Evolutionary conservation across 2,329 filamentous ascomycete genomes (phyloP).

Genomic region (Sphaceloma murrayae): DNA sequence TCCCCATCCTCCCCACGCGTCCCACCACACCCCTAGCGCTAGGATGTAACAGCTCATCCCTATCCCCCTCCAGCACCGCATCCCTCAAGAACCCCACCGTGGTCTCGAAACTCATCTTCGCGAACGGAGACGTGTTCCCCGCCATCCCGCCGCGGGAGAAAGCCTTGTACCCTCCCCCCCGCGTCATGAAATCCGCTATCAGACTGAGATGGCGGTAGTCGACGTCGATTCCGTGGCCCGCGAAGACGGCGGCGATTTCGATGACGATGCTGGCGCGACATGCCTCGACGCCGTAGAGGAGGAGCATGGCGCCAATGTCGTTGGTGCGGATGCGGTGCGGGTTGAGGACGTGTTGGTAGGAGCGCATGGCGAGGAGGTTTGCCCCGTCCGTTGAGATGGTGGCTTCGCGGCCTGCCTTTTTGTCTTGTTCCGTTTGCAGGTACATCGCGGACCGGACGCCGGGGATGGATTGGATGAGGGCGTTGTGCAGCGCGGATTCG

Average conservation of each 20-base stretch:
- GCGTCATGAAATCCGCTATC: conserved; percentile 97
- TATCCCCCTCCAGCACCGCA: conserved; percentile 80
- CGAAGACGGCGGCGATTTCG: conserved; percentile 79
- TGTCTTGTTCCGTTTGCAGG: conserved; percentile 38
- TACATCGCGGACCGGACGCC: conserved; percentile 61
- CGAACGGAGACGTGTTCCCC: conserved; percentile 79
- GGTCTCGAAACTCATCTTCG: conserved; percentile 99
- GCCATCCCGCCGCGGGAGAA: conserved; percentile 87
- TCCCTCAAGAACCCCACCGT: conserved; percentile 90
- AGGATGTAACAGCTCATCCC: conserved; percentile 77
- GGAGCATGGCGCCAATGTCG: conserved; percentile 77
- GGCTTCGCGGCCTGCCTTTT: conserved; percentile 41
- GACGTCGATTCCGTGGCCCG: conserved; percentile 81
- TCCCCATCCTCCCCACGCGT: conserved; percentile 70
- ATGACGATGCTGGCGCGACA: conserved; percentile 76
- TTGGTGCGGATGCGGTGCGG: conserved; percentile 83
- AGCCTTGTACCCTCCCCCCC: conserved; percentile 75
- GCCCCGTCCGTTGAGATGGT: conserved; percentile 70
- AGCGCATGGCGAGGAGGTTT: conserved; percentile 85
- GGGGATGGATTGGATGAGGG: conserved; percentile 78
- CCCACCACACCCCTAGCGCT: conserved; percentile 85
- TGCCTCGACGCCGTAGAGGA: conserved; percentile 86
- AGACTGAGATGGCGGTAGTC: conserved; percentile 88
- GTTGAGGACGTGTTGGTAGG: conserved; percentile 75
- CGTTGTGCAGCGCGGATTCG: conserved; percentile 65